phyloP scores from a whole-genome alignment of 495 filamentous ascomycete genomes.

The Xylaria cubensis region DNA sequence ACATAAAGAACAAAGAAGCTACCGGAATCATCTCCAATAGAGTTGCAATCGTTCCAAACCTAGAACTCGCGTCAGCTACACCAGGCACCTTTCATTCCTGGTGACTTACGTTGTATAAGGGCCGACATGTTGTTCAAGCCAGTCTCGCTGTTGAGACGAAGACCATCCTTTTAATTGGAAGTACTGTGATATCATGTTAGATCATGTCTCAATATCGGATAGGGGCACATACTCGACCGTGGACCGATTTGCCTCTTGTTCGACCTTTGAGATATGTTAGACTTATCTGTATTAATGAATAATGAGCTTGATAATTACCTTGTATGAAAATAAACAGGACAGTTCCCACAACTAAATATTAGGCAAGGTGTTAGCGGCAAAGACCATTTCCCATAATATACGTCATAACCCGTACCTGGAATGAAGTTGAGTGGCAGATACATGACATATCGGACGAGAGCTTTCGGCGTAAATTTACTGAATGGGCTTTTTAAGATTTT shows the following conservation, averaged over 20 bases:
- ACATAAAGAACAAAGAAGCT: constrained; percentile 81
- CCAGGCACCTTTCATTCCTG: not conserved
- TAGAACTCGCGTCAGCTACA: constrained; percentile 42
- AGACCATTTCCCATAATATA: not conserved
- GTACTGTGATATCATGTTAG: constrained; percentile 57
- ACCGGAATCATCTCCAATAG: constrained; percentile 86
- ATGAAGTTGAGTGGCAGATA: constrained; percentile 93
- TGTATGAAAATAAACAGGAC: constrained; percentile 77
- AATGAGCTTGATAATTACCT: constrained; percentile 53
- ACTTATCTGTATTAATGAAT: constrained; percentile 1
- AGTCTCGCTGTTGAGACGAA: constrained; percentile 64
- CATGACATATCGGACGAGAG: constrained; percentile 72
- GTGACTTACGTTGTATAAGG: constrained; percentile 76
- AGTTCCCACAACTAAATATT: constrained; percentile 72
- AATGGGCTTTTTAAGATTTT: constrained; percentile 75
- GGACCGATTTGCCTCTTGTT: constrained; percentile 48
- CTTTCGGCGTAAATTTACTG: constrained; percentile 65
- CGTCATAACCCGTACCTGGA: constrained; percentile 54
- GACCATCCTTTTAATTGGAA: constrained; percentile 89
- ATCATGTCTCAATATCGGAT: constrained; percentile 23
- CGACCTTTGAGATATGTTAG: constrained; percentile 42
- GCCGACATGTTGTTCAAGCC: constrained; percentile 66
- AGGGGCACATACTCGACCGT: constrained; percentile 39
- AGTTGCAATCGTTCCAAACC: constrained; percentile 78
- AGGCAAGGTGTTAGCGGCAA: not conserved